These are phyloP conservation scores for Heliamphora exappendiculata DNA, from an alignment of 148 eudicot species.

Conservation along the genomic window DNA sequence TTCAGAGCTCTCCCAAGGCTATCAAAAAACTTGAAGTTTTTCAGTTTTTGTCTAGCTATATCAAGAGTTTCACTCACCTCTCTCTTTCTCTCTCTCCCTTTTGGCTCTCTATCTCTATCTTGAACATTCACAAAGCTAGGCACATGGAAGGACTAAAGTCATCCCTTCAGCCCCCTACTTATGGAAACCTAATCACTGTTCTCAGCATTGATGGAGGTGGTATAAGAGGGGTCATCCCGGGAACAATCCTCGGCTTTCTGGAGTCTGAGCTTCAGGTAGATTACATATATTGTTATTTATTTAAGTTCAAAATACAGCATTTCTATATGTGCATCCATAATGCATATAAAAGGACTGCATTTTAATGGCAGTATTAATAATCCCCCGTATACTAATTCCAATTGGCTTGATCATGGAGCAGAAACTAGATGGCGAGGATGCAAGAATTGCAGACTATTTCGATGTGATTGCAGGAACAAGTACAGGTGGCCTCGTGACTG, in stretches of 20 bases:
- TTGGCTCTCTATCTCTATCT: too few relatives aligned
- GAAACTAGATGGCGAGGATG: conserved; percentile 19
- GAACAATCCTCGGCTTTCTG: conserved; percentile 27
- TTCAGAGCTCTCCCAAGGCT: background rate
- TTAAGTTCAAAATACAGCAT: background rate
- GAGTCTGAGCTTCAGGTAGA: conserved; percentile 39
- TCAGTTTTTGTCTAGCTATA: background rate
- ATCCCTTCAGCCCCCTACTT: conserved; percentile 8
- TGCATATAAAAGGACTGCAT: background rate
- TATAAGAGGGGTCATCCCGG: conserved; percentile 47
- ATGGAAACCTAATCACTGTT: conserved; percentile 49
- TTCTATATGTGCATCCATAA: background rate
- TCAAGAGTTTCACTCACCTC: background rate
- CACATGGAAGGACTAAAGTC: too few relatives aligned
- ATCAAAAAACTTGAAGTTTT: background rate
- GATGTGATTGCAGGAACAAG: conserved; percentile 23
- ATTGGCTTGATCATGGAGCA: background rate
- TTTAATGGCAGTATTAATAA: too few relatives aligned
- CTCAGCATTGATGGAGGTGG: conserved; percentile 75
- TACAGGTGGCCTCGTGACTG: conserved; percentile 20
- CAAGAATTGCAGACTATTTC: conserved; percentile 23
- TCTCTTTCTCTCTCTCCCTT: too few relatives aligned
- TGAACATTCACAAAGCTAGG: too few relatives aligned
- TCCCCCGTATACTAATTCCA: background rate
- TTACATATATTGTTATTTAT: background rate